Evolutionary conservation across 768 basidiomycete genomes (phyloP).

Genomic region (Podaxis mareebaensis): DNA sequence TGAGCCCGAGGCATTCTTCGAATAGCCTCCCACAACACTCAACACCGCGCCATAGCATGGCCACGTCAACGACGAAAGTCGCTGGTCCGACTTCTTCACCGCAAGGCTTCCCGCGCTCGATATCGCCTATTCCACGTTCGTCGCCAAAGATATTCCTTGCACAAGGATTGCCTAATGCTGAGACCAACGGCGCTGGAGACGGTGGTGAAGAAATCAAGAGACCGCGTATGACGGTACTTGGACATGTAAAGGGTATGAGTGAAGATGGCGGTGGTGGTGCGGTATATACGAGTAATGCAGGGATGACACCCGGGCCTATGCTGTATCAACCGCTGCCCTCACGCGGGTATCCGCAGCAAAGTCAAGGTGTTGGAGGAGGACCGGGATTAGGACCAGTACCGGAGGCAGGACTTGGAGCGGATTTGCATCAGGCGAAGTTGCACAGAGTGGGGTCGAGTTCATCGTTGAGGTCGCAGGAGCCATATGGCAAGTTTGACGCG

Average conservation of each 20-base stretch:
- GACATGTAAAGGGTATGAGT: neutral
- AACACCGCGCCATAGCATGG: neutral
- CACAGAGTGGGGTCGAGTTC: constrained; percentile 14
- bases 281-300: constrained; percentile 5
- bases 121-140: constrained; percentile 2
- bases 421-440: neutral
- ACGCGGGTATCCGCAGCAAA: neutral
- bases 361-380: neutral
- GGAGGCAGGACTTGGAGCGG: neutral
- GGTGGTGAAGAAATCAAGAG: neutral
- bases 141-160: constrained; percentile 9
- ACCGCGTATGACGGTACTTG: neutral
- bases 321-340: constrained; percentile 8
- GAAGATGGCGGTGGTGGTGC: neutral
- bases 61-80: constrained; percentile 1
- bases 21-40: neutral
- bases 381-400: neutral
- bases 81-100: neutral
- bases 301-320: constrained; percentile 12
- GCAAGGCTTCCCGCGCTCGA: neutral
- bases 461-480: constrained; percentile 20
- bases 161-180: neutral
- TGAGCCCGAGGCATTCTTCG: constrained; percentile 1
- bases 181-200: neutral
- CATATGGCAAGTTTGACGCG: constrained; percentile 16